Conservation (phyloP, 2,329 filamentous ascomycete species). For the Elsinoe fawcettii region DNA sequence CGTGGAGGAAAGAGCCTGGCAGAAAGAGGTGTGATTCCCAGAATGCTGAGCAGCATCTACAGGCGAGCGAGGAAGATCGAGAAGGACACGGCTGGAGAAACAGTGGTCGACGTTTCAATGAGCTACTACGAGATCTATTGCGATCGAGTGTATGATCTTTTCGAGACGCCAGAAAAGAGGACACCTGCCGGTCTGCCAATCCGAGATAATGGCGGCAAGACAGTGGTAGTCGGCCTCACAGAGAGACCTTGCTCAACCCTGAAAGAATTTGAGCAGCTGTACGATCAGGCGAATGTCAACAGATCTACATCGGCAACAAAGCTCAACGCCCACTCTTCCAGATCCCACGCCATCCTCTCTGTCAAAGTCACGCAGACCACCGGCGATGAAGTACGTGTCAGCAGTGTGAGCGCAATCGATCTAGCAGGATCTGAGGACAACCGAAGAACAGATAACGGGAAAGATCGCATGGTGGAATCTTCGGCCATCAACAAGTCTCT, state of each 20-base stretch:
- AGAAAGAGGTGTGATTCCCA: conserved; percentile 80
- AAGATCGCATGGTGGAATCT: conserved; percentile 86
- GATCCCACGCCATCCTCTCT: conserved; percentile 83
- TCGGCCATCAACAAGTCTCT: conserved; percentile 96
- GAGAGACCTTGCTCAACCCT: conserved; percentile 75
- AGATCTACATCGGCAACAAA: conserved; percentile 84
- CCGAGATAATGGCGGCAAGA: conserved; percentile 79
- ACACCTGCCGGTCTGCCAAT: conserved; percentile 72
- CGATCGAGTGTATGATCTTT: conserved; percentile 86
- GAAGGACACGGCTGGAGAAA: conserved; percentile 66
- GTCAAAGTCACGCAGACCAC: conserved; percentile 78
- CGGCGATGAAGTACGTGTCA: conserved; percentile 60
- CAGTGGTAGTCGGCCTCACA: conserved; percentile 75
- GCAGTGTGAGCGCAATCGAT: conserved; percentile 88
- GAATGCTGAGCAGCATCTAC: conserved; percentile 78
- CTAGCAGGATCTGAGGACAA: conserved; percentile 95
- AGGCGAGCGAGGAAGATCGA: conserved; percentile 75
- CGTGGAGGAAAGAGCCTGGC: conserved; percentile 78
- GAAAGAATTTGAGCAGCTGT: conserved; percentile 82
- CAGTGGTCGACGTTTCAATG: conserved; percentile 63
- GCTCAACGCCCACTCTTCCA: conserved; percentile 82
- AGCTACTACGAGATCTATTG: conserved; percentile 98
- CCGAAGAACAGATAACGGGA: conserved; percentile 84
- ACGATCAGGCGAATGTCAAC: conserved; percentile 87
- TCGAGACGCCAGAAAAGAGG: conserved; percentile 80